Percentiles rank a stretch among this genome's conserved stretches.
phyloP scores from a whole-genome alignment of 352 stramenopile genomes.

The Phytophthora quininea region DNA sequence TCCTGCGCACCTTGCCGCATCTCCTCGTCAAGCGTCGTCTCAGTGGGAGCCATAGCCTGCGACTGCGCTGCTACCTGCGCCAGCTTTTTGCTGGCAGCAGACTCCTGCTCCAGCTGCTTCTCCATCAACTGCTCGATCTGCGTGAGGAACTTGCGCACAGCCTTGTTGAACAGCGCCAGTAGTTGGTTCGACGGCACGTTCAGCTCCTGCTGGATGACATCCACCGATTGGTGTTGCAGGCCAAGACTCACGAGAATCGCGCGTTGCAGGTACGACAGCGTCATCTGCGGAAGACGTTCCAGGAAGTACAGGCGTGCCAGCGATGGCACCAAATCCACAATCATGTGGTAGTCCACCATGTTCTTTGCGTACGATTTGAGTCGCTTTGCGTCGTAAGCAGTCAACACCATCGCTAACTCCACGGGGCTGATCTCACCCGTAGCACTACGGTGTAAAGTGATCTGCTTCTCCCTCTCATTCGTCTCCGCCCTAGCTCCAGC shows the following conservation, averaged over 20 bases:
- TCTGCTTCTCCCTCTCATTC: slow-evolving; percentile 23
- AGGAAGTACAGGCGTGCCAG: slow-evolving; percentile 97
- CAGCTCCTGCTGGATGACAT: slow-evolving; percentile 94
- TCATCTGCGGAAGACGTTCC: slow-evolving; percentile 91
- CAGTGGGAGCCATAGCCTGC: slow-evolving; percentile 84
- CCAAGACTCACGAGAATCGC: slow-evolving; percentile 96
- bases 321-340: slow-evolving; percentile 97
- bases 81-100: slow-evolving; percentile 60
- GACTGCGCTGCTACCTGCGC: slow-evolving; percentile 51
- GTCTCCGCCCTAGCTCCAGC: slow-evolving; percentile 20
- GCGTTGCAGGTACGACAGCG: slow-evolving; percentile 95
- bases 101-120: slow-evolving; percentile 87
- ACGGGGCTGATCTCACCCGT: slow-evolving; percentile 78
- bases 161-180: slow-evolving; percentile 99
- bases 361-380: slow-evolving; percentile 98
- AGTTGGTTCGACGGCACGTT: slow-evolving; percentile 95
- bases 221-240: slow-evolving; percentile 93
- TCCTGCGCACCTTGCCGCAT: slow-evolving; percentile 75
- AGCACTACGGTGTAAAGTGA: slow-evolving; percentile 62
- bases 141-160: slow-evolving; percentile 89
- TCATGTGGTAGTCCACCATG: slow-evolving; percentile 99
- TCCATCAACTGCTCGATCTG: slow-evolving; percentile 82
- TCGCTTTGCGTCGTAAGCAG: slow-evolving; percentile 97
- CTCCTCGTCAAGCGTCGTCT: slow-evolving; percentile 84
- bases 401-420: slow-evolving; percentile 94